Evolutionary conservation across 202 grass and related monocot genomes (phyloP).

Genomic region (Bolboschoenoplectus hybrid): DNA sequence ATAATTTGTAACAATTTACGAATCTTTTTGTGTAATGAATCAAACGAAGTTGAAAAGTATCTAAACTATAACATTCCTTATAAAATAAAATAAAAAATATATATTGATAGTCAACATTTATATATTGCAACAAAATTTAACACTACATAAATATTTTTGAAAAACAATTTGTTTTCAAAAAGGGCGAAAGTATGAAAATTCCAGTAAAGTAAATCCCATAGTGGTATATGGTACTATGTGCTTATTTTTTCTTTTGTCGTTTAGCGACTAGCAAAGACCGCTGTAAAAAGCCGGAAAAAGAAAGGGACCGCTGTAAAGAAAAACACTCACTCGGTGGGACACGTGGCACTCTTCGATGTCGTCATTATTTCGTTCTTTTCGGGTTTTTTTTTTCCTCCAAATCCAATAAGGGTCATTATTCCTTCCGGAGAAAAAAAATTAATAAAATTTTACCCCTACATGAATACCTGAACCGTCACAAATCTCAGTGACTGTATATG

Average conservation of each 20-base stretch:
- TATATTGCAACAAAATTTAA: background rate
- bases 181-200: background rate
- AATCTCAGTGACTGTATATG: background rate
- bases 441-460: no score
- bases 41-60: no score
- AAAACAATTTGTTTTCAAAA: background rate
- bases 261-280: background rate
- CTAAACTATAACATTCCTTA: no score
- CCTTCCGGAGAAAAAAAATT: no score
- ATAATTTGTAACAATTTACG: background rate
- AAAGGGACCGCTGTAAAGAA: no score
- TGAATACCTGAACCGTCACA: background rate
- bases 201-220: background rate
- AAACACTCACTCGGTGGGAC: no score
- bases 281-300: background rate
- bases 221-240: no score
- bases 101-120: background rate
- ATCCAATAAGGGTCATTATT: no score
- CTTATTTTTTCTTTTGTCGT: constrained; percentile 4
- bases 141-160: background rate
- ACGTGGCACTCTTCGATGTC: background rate
- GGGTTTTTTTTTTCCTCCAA: no score
- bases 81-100: background rate
- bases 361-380: no score
- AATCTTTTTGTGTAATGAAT: background rate